Evolutionary conservation across 163 green algal genomes (phyloP), one percentile per base, ranked within the genome.

Genomic region (Chlorella variabilis): DNA sequence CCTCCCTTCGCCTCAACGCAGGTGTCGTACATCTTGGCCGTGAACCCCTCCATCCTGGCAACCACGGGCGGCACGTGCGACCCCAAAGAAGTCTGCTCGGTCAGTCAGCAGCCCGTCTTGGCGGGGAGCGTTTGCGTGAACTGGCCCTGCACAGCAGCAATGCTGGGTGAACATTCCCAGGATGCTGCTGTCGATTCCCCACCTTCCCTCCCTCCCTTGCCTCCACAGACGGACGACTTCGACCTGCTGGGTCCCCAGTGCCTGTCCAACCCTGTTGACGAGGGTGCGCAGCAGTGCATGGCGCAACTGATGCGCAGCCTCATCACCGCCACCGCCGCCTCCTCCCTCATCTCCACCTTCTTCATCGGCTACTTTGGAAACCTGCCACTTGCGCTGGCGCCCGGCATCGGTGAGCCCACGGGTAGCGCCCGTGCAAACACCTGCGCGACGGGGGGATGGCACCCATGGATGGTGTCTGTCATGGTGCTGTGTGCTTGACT

Each of bases 51-150:
- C 23, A 94, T 95, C 48, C 83, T 96, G 49, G 58, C 67, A 13
- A 87, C 91, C 58, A 94, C 90, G 25, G 92, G 90, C 39, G 90
- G 91, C 48, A 87, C 85, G 7, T 95, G 91, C 84, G 67, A 81
- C 39, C 70, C 86, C 3, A 29, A 67, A 2, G 36, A 78, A 17
- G 39, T 86, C 34, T 91, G 88, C 78, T 63, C 70, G 61, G 84
- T 83, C 39, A 67, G 75, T 25, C 15, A 49, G n/a, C 13, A 3
- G 9, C 25, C 29, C n/a, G 17, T 68, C 6, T 27, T 31, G 6
- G 38, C 59, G 23, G 20, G 66, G 36, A 58, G 66, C 13, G 34
- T 2, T 39, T 23, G 38, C 23, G 59, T 54, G 45, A 11, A 54
- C 15, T 54, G 45, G 45, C n/a, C n/a, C n/a, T n/a, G n/a, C n/a